Evolutionary conservation across 2,329 filamentous ascomycete species (phyloP).

Genomic region (Alternaria triticina): DNA sequence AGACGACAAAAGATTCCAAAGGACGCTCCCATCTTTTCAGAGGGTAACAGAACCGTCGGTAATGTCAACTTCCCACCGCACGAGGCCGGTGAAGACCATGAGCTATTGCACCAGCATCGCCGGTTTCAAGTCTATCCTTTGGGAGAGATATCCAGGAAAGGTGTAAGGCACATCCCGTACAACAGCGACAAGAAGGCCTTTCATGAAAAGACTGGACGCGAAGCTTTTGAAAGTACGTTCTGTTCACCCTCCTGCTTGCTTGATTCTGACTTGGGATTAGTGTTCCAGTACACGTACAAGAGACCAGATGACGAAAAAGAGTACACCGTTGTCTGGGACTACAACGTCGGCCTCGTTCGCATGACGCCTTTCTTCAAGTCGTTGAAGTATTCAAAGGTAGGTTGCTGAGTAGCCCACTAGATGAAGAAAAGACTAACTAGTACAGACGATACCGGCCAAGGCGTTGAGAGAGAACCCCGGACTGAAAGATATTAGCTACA

Average conservation of each 20-base stretch:
- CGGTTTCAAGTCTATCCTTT: slow-evolving; percentile 71
- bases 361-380: slow-evolving; percentile 97
- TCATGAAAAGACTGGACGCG: slow-evolving; percentile 81
- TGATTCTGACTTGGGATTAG: slow-evolving; percentile 53
- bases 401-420: slow-evolving; percentile 18
- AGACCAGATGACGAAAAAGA: slow-evolving; percentile 67
- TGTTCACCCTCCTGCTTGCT: neutral
- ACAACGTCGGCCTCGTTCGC: slow-evolving; percentile 89
- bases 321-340: slow-evolving; percentile 94
- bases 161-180: slow-evolving; percentile 78
- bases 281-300: slow-evolving; percentile 84
- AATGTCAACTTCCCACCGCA: slow-evolving; percentile 75
- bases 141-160: slow-evolving; percentile 61
- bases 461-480: slow-evolving; percentile 74
- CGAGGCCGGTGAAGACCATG: slow-evolving; percentile 64
- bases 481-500: slow-evolving; percentile 87
- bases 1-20: slow-evolving; percentile 67
- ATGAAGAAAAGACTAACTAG: slow-evolving; percentile 15
- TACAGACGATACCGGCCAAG: slow-evolving; percentile 84
- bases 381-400: slow-evolving; percentile 83
- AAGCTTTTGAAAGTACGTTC: slow-evolving; percentile 81
- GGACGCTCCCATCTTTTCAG: slow-evolving; percentile 67
- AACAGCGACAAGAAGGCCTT: slow-evolving; percentile 94
- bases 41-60: slow-evolving; percentile 65
- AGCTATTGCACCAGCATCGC: slow-evolving; percentile 63